phyloP scores from a whole-genome alignment of 352 stramenopile genomes.

The Paralagenidium karlingii region DNA sequence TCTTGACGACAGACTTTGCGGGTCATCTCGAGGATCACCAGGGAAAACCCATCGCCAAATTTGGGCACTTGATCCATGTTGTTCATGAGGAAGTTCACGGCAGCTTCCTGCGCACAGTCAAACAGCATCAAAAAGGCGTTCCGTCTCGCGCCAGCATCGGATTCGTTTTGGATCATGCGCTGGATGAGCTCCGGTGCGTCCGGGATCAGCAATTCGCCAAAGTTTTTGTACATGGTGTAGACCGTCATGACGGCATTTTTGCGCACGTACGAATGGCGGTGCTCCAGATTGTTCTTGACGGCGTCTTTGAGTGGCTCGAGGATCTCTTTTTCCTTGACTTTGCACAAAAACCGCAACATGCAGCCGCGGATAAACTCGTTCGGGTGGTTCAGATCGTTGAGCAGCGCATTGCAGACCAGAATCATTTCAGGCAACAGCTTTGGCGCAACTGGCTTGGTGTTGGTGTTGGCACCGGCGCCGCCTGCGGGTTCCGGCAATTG shows the following conservation, averaged over 20 bases:
- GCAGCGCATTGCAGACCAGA: conserved; percentile 98
- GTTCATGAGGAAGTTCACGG: conserved; percentile 96
- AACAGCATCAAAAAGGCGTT: conserved; percentile 99
- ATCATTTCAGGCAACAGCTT: conserved; percentile 99
- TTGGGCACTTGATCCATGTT: conserved; percentile 93
- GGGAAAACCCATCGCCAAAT: conserved; percentile 96
- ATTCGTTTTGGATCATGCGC: conserved; percentile 90
- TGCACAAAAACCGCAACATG: conserved; percentile 99
- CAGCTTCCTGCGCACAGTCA: conserved; percentile 94
- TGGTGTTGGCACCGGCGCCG: conserved; percentile 7
- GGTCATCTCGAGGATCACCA: conserved; percentile 99
- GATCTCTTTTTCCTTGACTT: conserved; percentile 97
- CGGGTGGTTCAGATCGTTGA: conserved; percentile 99
- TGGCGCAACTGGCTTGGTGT: conserved; percentile 18
- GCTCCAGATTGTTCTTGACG: conserved; percentile 95
- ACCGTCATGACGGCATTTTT: conserved; percentile 98
- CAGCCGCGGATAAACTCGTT: conserved; percentile 99
- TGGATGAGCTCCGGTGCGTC: conserved; percentile 98
- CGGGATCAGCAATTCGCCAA: conserved; percentile 90
- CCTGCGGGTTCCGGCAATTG: conserved; percentile 23
- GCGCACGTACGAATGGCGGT: conserved; percentile 97
- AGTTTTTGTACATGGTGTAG: conserved; percentile 97
- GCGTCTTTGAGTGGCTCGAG: conserved; percentile 80
- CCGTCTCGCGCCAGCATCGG: conserved; percentile 87
- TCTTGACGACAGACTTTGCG: conserved; percentile 97